Evolutionary conservation across 2,329 filamentous ascomycete species (phyloP).

Genomic region (Periconia macrospinosa): DNA sequence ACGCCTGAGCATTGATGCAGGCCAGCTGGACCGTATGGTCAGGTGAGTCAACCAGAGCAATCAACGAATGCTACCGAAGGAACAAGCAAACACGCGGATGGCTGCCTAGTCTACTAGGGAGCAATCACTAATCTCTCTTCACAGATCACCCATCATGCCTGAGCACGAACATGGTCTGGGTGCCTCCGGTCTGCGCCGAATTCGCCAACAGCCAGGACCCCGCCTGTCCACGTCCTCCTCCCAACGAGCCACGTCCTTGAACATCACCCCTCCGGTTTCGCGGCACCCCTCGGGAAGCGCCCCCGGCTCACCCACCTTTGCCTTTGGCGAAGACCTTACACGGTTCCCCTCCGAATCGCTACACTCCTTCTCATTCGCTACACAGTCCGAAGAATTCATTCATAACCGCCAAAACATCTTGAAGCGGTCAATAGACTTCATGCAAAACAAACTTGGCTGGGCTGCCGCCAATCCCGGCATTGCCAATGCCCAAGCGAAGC

Average conservation of each 20-base stretch:
- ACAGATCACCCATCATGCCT: slow-evolving; percentile 76
- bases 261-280: slow-evolving; percentile 63
- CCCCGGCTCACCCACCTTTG: slow-evolving; percentile 66
- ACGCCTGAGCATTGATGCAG: slow-evolving; percentile 77
- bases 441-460: slow-evolving; percentile 89
- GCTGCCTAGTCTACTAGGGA: not conserved
- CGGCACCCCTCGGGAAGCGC: slow-evolving; percentile 54
- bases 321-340: slow-evolving; percentile 83
- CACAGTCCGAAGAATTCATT: slow-evolving; percentile 89
- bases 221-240: slow-evolving; percentile 55
- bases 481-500: slow-evolving; percentile 79
- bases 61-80: not conserved
- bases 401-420: slow-evolving; percentile 91
- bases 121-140: slow-evolving; percentile 7
- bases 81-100: not conserved
- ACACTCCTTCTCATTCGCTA: slow-evolving; percentile 97
- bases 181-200: slow-evolving; percentile 84
- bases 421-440: slow-evolving; percentile 93
- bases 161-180: slow-evolving; percentile 88
- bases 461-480: slow-evolving; percentile 73
- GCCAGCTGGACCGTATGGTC: slow-evolving; percentile 68
- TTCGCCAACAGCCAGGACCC: slow-evolving; percentile 80
- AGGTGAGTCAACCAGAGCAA: slow-evolving; percentile 60
- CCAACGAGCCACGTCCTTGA: slow-evolving; percentile 72
- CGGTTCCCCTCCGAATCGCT: slow-evolving; percentile 94